Conservation (phyloP, 2,329 filamentous ascomycete species). For the Sarocladiaceae sp. region DNA sequence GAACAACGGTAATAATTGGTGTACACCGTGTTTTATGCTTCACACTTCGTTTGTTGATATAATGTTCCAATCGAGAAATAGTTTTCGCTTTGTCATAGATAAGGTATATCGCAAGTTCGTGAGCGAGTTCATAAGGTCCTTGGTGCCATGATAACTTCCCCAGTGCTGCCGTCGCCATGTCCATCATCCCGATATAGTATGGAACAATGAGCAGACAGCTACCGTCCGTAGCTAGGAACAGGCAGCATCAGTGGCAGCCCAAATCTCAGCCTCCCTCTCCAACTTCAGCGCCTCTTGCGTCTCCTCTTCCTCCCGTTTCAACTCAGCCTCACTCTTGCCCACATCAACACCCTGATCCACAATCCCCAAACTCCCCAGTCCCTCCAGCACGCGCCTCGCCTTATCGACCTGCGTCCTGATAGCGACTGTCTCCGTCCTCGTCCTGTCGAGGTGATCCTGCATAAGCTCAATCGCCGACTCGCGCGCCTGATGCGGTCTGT, state of each 20-base stretch:
- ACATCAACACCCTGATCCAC: constrained; percentile 14
- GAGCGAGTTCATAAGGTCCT: no score
- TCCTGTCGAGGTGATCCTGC: constrained; percentile 75
- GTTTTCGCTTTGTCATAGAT: no score
- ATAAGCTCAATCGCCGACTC: constrained; percentile 85
- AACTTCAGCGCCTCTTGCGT: constrained; percentile 14
- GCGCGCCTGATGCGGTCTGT: constrained; percentile 85
- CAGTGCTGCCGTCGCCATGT: no score
- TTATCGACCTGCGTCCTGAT: constrained; percentile 65
- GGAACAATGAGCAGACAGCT: no score
- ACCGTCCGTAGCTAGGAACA: neutral
- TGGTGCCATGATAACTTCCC: no score
- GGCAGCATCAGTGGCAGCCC: constrained; percentile 25
- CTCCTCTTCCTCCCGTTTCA: neutral
- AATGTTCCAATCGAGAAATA: no score
- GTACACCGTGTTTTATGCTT: no score
- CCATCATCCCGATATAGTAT: no score
- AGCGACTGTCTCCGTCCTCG: constrained; percentile 67
- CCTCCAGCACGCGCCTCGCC: constrained; percentile 69
- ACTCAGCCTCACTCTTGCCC: constrained; percentile 15
- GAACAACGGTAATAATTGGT: no score
- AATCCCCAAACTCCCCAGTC: constrained; percentile 52
- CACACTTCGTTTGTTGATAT: no score
- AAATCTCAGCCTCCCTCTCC: constrained; percentile 27
- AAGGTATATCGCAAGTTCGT: no score